A percentile compares a stretch with the other conserved stretches of the same genome.
Conservation (phyloP, 345 rosid species). For the Orychophragmus violaceus region DNA sequence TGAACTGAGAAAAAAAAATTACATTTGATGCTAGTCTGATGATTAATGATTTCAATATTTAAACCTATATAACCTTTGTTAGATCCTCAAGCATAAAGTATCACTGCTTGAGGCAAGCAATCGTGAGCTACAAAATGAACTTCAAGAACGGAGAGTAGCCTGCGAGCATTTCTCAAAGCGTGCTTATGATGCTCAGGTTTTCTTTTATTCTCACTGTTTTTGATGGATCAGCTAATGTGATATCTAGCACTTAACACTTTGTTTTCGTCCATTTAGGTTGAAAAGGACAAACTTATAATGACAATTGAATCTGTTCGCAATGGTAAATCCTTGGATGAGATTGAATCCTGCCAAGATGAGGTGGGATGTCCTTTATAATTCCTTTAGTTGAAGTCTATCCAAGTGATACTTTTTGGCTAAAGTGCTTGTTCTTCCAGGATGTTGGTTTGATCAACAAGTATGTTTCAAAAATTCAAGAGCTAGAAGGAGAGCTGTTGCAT, state of each 20-base stretch:
- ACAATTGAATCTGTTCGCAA: constrained; percentile 70
- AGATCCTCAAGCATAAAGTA: constrained; percentile 84
- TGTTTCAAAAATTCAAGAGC: constrained; percentile 79
- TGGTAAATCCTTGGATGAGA: constrained; percentile 90
- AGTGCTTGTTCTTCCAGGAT: constrained; percentile 42
- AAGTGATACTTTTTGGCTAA: constrained; percentile 2
- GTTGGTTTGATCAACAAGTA: constrained; percentile 59
- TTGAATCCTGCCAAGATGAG: constrained; percentile 51
- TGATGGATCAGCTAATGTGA: background rate
- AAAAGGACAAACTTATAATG: constrained; percentile 75
- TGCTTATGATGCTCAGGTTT: constrained; percentile 88
- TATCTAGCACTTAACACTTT: constrained; percentile 1
- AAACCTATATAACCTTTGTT: constrained; percentile 5
- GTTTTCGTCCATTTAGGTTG: constrained; percentile 49
- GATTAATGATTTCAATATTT: constrained; percentile 12
- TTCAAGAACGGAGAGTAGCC: constrained; percentile 57
- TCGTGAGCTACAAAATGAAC: constrained; percentile 64
- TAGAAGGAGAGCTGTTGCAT: constrained; percentile 74
- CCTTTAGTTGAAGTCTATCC: background rate
- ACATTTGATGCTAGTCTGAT: background rate
- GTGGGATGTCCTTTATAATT: constrained; percentile 28
- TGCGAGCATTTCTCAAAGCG: constrained; percentile 69
- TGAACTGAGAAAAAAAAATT: background rate
- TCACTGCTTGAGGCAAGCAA: constrained; percentile 87
- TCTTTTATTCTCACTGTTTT: constrained; percentile 1